phyloP scores from a whole-genome alignment of 768 basidiomycete genomes.

The Lactarius sanguifluus region DNA sequence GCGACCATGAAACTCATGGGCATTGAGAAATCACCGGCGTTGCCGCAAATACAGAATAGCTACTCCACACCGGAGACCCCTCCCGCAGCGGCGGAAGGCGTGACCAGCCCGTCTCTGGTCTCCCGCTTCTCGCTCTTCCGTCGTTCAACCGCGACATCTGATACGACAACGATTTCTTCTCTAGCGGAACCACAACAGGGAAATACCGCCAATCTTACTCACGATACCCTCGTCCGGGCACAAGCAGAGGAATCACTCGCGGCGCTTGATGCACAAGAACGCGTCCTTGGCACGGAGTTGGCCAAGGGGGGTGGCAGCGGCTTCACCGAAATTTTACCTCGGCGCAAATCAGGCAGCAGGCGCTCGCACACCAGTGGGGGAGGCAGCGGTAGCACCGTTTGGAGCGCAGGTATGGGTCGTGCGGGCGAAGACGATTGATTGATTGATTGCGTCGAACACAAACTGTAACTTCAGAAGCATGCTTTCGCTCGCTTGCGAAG shows the following conservation, averaged over 20 bases:
- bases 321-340: slow-evolving; percentile 72
- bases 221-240: slow-evolving; percentile 74
- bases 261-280: slow-evolving; percentile 79
- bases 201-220: slow-evolving; percentile 50
- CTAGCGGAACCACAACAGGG: slow-evolving; percentile 38
- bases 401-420: slow-evolving; percentile 82
- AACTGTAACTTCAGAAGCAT: slow-evolving; percentile 7
- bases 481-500: slow-evolving; percentile 1
- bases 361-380: slow-evolving; percentile 60
- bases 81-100: slow-evolving; percentile 31
- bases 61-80: slow-evolving; percentile 39
- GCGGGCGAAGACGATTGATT: slow-evolving; percentile 45
- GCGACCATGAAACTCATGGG: slow-evolving; percentile 96
- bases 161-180: slow-evolving; percentile 51
- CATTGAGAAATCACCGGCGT: slow-evolving; percentile 63
- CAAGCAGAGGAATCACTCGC: slow-evolving; percentile 76
- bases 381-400: slow-evolving; percentile 76
- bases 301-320: slow-evolving; percentile 71
- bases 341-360: slow-evolving; percentile 53
- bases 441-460: slow-evolving; percentile 26
- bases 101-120: slow-evolving; percentile 37
- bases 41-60: slow-evolving; percentile 44
- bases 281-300: slow-evolving; percentile 67
- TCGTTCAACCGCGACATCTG: slow-evolving; percentile 48
- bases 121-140: slow-evolving; percentile 74